Base-by-base conservation (phyloP, 495 filamentous ascomycete genomes). In the Massariosphaeria phaeospora region DNA sequence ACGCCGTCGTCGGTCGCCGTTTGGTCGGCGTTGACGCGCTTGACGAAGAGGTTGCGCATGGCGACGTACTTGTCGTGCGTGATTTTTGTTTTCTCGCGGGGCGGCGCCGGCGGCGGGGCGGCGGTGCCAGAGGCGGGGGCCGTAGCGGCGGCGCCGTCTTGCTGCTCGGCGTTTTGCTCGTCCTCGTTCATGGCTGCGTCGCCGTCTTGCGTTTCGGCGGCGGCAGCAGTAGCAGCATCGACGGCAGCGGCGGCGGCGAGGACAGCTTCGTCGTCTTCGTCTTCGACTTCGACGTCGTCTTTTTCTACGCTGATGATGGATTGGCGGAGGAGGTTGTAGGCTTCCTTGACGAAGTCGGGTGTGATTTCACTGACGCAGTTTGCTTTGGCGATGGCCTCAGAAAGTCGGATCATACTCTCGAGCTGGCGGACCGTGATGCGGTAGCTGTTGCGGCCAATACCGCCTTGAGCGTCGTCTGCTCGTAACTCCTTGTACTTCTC, bases 291-390 rank as follows among this genome's bases (percentile, higher is more conserved):
- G 12, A 99, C 84, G 58, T 99, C 93, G 61, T 99, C 93, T 62
- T 96, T 93, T 69, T 99, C 94, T 15, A 99, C 91, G 13, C 86
- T 91, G 61, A 99, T 95, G 67, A 99, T 97, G 70, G 85, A 90
- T 71, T 95, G 89, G 26, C 88, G 73, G 4, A 99, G 77, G 6
- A 99, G 78, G 44, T 91, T 85, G 65, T 83, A 96, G 2, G 90
- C 93, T 68, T 99, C 93, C 20, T 84, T 78, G 11, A 99, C 93
- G 62, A 96, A 91, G 0, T 79, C 81, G 25, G 85, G 79, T 0
- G 82, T 82, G 47, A 99, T 83, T 58, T 96, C 90, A 65, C 91
- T 89, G 26, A 96, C 88, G 69, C 93, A 97, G 66, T 95, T 97
- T 33, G 87, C 88, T 69, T 96, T 96, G 41, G 93, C 94, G 49